phyloP scores from a whole-genome alignment of 1,284 basidiomycete species.

The Anthracocystis walkeri region DNA sequence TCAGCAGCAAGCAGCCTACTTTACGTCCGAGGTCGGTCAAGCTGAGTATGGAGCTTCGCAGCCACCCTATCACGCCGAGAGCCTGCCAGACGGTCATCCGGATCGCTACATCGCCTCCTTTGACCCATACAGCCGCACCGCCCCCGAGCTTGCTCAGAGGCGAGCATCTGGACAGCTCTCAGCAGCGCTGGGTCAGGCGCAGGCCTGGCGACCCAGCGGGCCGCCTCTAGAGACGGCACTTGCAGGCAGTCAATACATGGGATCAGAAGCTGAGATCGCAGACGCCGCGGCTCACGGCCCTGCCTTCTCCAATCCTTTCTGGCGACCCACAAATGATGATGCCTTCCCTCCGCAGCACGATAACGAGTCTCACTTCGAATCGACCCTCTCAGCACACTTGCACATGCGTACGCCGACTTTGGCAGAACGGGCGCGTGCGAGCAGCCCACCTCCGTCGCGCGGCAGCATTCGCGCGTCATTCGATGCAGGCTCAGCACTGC shows the following conservation, averaged over 20 bases:
- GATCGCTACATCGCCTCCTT: constrained; percentile 30
- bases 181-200: constrained; percentile 5
- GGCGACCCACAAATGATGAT: constrained; percentile 24
- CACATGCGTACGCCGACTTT: constrained; percentile 57
- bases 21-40: constrained; percentile 11
- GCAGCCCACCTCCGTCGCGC: constrained; percentile 46
- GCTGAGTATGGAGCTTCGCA: constrained; percentile 17
- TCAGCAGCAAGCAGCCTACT: constrained; percentile 28
- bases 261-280: constrained; percentile 7
- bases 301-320: constrained; percentile 48
- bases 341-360: constrained; percentile 16
- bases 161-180: constrained; percentile 26
- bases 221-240: constrained; percentile 41
- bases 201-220: constrained; percentile 26
- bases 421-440: constrained; percentile 37
- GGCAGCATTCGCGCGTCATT: constrained; percentile 39
- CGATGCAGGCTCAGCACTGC: constrained; percentile 33
- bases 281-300: constrained; percentile 10
- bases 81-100: constrained; percentile 18
- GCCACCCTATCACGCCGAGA: constrained; percentile 11
- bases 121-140: constrained; percentile 20
- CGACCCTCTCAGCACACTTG: constrained; percentile 55
- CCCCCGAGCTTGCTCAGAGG: constrained; percentile 7
- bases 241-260: constrained; percentile 39
- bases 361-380: constrained; percentile 44